Evolutionary conservation across 176 grass and related monocot species (phyloP), one percentile per base, ranked within the genome.

Genomic region (Oryza meyeriana): DNA sequence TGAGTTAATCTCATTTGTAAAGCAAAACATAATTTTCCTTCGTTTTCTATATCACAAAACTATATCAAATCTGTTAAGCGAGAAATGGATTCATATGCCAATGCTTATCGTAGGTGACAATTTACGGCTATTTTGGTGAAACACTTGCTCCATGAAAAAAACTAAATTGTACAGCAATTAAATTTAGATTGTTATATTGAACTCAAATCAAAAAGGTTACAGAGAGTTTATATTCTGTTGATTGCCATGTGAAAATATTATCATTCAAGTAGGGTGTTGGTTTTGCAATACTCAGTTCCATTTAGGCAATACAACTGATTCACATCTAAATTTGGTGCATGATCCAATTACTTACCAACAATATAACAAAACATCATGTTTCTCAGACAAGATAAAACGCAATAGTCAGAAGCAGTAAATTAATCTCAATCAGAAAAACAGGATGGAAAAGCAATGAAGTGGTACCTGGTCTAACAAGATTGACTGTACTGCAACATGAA

Each of bases 401-500:
- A 3, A 52, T 39, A 7, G 14, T 40, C 39, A 32, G 31, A 68
- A 62, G 9, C 32, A 77, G 35, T 57, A 58, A n/a, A 34, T 5
- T 30, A 41, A 27, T 14, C 40, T 88, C 25, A 64, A 24, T 63
- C 12, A 64, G n/a, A 64, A 24, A 64, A 72, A 41, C 35, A 41
- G 28, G 34, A 58, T 35, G 58, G 40, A 31, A 34, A 64, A 58
- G 32, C 16, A 29, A 58, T 84, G 75, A 29, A 41, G 62, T n/a
- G n/a, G n/a, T 87, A 93, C 91, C 94, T 91, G 91, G 85, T 80
- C 91, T 93, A 13, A 89, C 90, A 80, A 91, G 86, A 89, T 94
- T 94, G 48, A 98, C 74, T 55, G 90, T 98, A 72, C 81, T 87
- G 52, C 95, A 98, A 69, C 95, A 98, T 41, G 95, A 94, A 83